A percentile compares a stretch with the other conserved stretches of the same genome.
These are phyloP conservation scores for Paecilomyces sp. DNA, from an alignment of 2,329 filamentous ascomycete species.

Conservation along the genomic window DNA sequence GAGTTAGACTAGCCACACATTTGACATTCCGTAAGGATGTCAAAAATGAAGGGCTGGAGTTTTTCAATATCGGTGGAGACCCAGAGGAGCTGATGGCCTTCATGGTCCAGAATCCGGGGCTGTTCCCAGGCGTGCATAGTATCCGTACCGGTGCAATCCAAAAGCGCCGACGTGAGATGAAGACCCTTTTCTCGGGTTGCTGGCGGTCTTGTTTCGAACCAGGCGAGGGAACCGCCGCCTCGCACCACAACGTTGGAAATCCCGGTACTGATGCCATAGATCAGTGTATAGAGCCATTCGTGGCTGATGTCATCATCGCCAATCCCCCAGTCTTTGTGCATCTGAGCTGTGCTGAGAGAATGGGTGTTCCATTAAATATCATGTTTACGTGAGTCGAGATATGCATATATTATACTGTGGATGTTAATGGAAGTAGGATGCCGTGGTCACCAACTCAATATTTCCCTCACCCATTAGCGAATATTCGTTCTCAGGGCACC, in stretches of 20 bases:
- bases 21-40: background rate
- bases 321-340: constrained; percentile 49
- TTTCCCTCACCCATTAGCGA: constrained; percentile 46
- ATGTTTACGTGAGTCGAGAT: constrained; percentile 33
- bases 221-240: constrained; percentile 55
- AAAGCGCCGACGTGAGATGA: constrained; percentile 66
- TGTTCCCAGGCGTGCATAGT: constrained; percentile 32
- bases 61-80: constrained; percentile 52
- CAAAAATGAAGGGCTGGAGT: constrained; percentile 40
- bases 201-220: constrained; percentile 81
- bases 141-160: constrained; percentile 70
- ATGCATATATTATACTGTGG: background rate
- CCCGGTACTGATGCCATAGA: background rate
- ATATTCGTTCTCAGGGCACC: constrained; percentile 30
- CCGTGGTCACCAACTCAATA: constrained; percentile 30
- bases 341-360: constrained; percentile 45
- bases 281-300: constrained; percentile 30
- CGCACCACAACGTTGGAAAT: background rate
- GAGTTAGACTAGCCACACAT: constrained; percentile 51
- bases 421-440: constrained; percentile 25
- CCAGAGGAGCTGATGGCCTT: constrained; percentile 47
- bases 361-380: constrained; percentile 45
- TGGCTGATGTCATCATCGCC: constrained; percentile 50
- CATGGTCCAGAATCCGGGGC: constrained; percentile 44
- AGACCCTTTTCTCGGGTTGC: constrained; percentile 72